Conservation (phyloP, 2,329 filamentous ascomycete species). For the Neospermospora avenae region DNA sequence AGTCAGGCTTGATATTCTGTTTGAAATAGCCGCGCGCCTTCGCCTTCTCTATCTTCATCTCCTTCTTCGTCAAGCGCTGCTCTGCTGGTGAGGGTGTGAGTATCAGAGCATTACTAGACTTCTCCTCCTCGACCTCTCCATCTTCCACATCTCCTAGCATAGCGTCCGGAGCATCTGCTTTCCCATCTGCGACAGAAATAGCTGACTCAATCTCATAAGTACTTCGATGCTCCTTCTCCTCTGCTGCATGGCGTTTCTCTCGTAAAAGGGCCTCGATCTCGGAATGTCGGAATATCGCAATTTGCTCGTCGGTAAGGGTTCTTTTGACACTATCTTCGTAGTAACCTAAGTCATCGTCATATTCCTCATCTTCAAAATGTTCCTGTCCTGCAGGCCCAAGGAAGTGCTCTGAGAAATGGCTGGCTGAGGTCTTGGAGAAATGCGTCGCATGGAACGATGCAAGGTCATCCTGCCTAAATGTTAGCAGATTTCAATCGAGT, state of each 20-base stretch:
- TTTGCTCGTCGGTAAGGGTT: slow-evolving; percentile 87
- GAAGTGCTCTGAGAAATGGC: slow-evolving; percentile 54
- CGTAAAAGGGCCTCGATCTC: slow-evolving; percentile 73
- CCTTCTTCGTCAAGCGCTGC: slow-evolving; percentile 19
- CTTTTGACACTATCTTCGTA: slow-evolving; percentile 85
- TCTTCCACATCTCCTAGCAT: slow-evolving; percentile 18
- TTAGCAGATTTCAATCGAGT: slow-evolving; percentile 5
- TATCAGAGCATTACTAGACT: slow-evolving; percentile 10
- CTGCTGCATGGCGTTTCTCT: slow-evolving; percentile 38
- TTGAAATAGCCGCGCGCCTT: slow-evolving; percentile 35
- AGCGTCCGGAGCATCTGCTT: not conserved
- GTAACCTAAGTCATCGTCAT: slow-evolving; percentile 71
- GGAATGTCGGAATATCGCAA: slow-evolving; percentile 84
- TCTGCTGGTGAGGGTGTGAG: slow-evolving; percentile 4
- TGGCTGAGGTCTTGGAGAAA: slow-evolving; percentile 34
- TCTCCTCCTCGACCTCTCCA: slow-evolving; percentile 21
- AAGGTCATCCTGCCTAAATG: slow-evolving; percentile 28
- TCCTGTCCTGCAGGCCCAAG: slow-evolving; percentile 49
- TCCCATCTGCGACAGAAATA: not conserved
- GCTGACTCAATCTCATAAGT: not conserved
- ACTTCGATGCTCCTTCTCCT: slow-evolving; percentile 14
- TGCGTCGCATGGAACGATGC: slow-evolving; percentile 30
- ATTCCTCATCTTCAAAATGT: slow-evolving; percentile 36
- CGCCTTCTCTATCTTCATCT: slow-evolving; percentile 26
- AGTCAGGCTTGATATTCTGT: slow-evolving; percentile 51